These are phyloP conservation scores for Daldinia grandis DNA, from an alignment of 495 filamentous ascomycete species.

Conservation along the genomic window DNA sequence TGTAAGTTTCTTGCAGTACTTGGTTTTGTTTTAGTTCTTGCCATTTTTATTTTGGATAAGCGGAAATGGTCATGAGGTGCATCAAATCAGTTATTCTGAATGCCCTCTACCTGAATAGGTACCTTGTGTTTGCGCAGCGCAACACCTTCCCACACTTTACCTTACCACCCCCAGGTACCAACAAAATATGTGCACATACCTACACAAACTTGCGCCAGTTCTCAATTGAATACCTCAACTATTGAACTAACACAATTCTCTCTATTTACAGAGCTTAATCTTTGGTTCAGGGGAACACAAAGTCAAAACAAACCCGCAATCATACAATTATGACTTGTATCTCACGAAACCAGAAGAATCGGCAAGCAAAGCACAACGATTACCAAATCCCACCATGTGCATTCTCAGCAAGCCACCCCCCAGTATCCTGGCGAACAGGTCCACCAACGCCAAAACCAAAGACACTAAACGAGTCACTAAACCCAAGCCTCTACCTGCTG, in stretches of 20 bases:
- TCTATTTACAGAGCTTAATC: slow-evolving; percentile 47
- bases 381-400: slow-evolving; percentile 57
- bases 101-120: neutral
- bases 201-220: neutral
- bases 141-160: neutral
- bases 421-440: slow-evolving; percentile 8
- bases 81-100: neutral
- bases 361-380: slow-evolving; percentile 43
- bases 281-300: slow-evolving; percentile 51
- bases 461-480: slow-evolving; percentile 40
- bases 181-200: neutral
- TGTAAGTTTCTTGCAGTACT: slow-evolving; percentile 55
- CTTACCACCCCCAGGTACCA: neutral
- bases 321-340: slow-evolving; percentile 56
- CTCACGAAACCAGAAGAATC: slow-evolving; percentile 46
- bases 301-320: slow-evolving; percentile 46
- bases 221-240: slow-evolving; percentile 21
- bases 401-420: slow-evolving; percentile 45
- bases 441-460: slow-evolving; percentile 26
- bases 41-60: slow-evolving; percentile 30
- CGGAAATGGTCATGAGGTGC: slow-evolving; percentile 20
- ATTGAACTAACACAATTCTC: slow-evolving; percentile 10
- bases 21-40: slow-evolving; percentile 17
- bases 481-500: slow-evolving; percentile 50
- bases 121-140: neutral